Evolutionary conservation across 1,139 yeast species (phyloP).

Genomic region (Pichia sp.): DNA sequence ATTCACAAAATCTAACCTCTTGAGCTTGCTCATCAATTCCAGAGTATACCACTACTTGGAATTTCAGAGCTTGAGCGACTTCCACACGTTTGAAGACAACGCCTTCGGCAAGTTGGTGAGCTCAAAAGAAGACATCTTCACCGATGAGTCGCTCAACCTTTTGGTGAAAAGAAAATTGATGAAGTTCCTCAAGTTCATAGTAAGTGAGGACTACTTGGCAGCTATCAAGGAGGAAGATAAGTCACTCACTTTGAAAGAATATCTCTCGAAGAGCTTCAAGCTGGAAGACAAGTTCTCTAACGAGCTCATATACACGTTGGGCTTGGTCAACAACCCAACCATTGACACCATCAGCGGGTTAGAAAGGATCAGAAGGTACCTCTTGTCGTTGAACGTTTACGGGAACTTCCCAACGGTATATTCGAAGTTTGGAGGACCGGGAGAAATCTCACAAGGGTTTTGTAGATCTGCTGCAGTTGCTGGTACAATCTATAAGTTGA

Average conservation of each 20-base stretch:
- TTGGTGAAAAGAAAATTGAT: constrained; percentile 78
- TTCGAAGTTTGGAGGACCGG: constrained; percentile 93
- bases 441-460: constrained; percentile 94
- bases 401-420: constrained; percentile 92
- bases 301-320: constrained; percentile 82
- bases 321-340: constrained; percentile 59
- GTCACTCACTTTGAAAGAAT: constrained; percentile 40
- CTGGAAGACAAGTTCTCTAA: constrained; percentile 69
- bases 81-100: constrained; percentile 90
- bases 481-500: constrained; percentile 87
- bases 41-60: constrained; percentile 89
- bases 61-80: constrained; percentile 80
- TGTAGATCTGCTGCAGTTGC: constrained; percentile 98
- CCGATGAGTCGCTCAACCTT: constrained; percentile 75
- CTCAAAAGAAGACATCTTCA: constrained; percentile 89
- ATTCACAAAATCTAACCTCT: constrained; percentile 83
- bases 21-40: constrained; percentile 71
- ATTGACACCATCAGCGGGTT: constrained; percentile 71
- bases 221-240: not conserved
- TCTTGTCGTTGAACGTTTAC: constrained; percentile 84
- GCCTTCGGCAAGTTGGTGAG: constrained; percentile 77
- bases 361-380: constrained; percentile 74
- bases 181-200: constrained; percentile 87
- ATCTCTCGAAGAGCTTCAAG: constrained; percentile 53
- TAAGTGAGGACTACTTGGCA: constrained; percentile 40